Conservation (phyloP, 2,329 filamentous ascomycete genomes). For the Fusarium longipes region DNA sequence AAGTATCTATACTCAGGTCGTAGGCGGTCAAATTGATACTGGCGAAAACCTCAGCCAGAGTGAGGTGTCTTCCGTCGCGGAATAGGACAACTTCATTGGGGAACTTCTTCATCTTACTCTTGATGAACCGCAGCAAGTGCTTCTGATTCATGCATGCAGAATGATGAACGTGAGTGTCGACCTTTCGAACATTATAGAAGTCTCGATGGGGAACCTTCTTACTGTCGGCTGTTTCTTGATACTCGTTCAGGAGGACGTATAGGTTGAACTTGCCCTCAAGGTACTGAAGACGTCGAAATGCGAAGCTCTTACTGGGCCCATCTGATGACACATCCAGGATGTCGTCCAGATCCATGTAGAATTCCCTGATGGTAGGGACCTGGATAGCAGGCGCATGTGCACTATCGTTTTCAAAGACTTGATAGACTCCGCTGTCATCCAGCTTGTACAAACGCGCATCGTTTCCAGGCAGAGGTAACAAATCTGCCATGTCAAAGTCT, state of each 20-base stretch:
- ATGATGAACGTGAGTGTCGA: slow-evolving; percentile 98
- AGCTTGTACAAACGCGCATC: slow-evolving; percentile 81
- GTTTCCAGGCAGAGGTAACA: slow-evolving; percentile 76
- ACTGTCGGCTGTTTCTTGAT: slow-evolving; percentile 97
- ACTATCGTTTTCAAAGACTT: slow-evolving; percentile 81
- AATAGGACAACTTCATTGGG: slow-evolving; percentile 94
- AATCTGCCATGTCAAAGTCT: slow-evolving; percentile 86
- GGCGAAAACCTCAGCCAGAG: slow-evolving; percentile 91
- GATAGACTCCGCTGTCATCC: slow-evolving; percentile 88
- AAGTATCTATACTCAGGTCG: slow-evolving; percentile 95
- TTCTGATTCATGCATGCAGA: slow-evolving; percentile 99
- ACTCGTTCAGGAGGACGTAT: slow-evolving; percentile 92
- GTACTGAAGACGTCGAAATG: slow-evolving; percentile 93
- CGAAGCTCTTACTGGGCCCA: slow-evolving; percentile 95
- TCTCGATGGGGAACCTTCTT: slow-evolving; percentile 98
- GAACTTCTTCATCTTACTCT: slow-evolving; percentile 99
- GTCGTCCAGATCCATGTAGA: slow-evolving; percentile 92
- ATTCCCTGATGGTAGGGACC: slow-evolving; percentile 94
- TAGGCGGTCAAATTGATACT: slow-evolving; percentile 98
- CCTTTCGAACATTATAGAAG: slow-evolving; percentile 99
- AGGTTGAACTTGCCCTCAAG: slow-evolving; percentile 97
- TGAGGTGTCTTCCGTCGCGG: slow-evolving; percentile 91
- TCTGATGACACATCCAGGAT: slow-evolving; percentile 92
- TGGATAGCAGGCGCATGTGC: slow-evolving; percentile 76
- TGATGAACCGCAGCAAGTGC: slow-evolving; percentile 97